These are phyloP conservation scores for Aureobasidium sp. DNA, from an alignment of 2,329 filamentous ascomycete species.

Conservation along the genomic window DNA sequence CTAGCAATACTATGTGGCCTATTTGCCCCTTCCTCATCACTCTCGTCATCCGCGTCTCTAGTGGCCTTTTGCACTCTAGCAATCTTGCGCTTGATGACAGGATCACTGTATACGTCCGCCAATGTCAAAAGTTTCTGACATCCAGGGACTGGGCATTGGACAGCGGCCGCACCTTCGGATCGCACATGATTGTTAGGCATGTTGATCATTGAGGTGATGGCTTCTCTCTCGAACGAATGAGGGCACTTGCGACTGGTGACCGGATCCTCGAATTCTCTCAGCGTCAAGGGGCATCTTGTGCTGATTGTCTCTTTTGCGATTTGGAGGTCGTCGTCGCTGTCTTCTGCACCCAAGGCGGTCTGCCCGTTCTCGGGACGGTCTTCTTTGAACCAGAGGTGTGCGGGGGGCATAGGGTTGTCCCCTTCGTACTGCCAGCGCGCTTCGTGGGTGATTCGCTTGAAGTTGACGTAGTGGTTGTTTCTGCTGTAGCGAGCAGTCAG, in stretches of 20 bases:
- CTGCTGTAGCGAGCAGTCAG: constrained; percentile 44
- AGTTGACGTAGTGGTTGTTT: constrained; percentile 53
- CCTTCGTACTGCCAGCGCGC: constrained; percentile 43
- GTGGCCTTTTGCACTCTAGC: constrained; percentile 44
- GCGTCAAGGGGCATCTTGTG: constrained; percentile 61
- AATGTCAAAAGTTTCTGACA: constrained; percentile 49
- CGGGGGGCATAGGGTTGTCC: constrained; percentile 45
- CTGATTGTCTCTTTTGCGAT: constrained; percentile 56
- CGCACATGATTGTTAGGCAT: constrained; percentile 12
- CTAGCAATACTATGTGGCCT: constrained; percentile 24
- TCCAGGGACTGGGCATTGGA: constrained; percentile 57
- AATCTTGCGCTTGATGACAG: constrained; percentile 50
- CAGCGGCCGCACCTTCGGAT: constrained; percentile 22
- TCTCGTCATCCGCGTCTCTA: constrained; percentile 38
- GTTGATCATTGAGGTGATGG: constrained; percentile 49
- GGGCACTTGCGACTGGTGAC: constrained; percentile 59
- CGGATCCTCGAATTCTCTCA: constrained; percentile 57
- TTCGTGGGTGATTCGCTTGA: constrained; percentile 55
- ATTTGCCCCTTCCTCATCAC: constrained; percentile 26
- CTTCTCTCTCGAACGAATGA: constrained; percentile 62
- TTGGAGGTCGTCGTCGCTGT: constrained; percentile 59
- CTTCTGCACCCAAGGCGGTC: constrained; percentile 29
- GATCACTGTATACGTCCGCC: constrained; percentile 50
- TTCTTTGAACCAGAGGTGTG: constrained; percentile 55
- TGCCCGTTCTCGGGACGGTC: constrained; percentile 36